phyloP scores from a whole-genome alignment of 2,329 filamentous ascomycete species.

The Pyrenochaeta sp. region DNA sequence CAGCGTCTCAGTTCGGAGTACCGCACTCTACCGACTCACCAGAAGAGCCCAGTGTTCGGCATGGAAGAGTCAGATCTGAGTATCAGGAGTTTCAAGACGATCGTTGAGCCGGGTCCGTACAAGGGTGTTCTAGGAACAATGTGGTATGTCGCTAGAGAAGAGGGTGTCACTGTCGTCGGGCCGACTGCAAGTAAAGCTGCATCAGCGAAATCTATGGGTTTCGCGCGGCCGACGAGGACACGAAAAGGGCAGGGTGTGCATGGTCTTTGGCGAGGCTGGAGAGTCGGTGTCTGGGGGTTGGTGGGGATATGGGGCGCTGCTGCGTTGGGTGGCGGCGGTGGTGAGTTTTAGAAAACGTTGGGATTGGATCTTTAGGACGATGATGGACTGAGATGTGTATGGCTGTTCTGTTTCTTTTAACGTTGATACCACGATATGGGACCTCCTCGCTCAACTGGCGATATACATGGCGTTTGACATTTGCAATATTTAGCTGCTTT shows the following conservation, averaged over 20 bases:
- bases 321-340: slow-evolving; percentile 58
- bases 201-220: slow-evolving; percentile 40
- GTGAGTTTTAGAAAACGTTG: slow-evolving; percentile 41
- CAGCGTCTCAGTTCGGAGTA: slow-evolving; percentile 38
- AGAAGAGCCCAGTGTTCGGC: slow-evolving; percentile 29
- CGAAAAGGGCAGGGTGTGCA: slow-evolving; percentile 72
- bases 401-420: neutral
- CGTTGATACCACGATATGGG: neutral
- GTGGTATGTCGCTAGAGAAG: slow-evolving; percentile 84
- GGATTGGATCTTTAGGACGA: neutral
- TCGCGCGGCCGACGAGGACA: slow-evolving; percentile 50
- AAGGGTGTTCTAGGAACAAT: slow-evolving; percentile 90
- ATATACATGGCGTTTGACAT: neutral
- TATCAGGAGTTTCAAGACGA: slow-evolving; percentile 66
- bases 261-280: slow-evolving; percentile 77
- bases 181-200: slow-evolving; percentile 30
- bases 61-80: slow-evolving; percentile 16
- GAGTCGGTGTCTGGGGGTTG: slow-evolving; percentile 79
- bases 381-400: neutral
- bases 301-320: slow-evolving; percentile 77
- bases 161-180: slow-evolving; percentile 65
- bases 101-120: slow-evolving; percentile 83
- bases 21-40: slow-evolving; percentile 25
- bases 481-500: neutral
- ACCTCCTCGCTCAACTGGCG: neutral